Evolutionary conservation across 2,329 filamentous ascomycete genomes (phyloP).

Genomic region (Akanthomyces muscarius): DNA sequence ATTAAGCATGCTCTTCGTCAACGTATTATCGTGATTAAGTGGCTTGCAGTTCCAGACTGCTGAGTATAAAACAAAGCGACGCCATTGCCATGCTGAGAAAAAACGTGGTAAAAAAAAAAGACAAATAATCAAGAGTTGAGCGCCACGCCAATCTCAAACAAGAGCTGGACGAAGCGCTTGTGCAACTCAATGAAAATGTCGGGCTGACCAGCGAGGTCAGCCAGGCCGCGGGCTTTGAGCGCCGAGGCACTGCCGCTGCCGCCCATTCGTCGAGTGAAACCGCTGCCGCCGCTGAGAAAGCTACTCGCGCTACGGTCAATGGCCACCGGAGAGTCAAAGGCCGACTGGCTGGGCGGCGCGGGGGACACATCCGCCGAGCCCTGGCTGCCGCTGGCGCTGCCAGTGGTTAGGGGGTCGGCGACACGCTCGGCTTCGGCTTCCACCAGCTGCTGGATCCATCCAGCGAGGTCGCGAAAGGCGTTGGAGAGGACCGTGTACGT

Average conservation of each 20-base stretch:
- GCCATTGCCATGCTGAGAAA: conserved; percentile 23
- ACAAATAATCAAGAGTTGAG: conserved; percentile 40
- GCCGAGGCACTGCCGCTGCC: conserved; percentile 52
- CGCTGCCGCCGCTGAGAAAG: conserved; percentile 53
- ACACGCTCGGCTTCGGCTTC: conserved; percentile 58
- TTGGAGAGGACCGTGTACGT: conserved; percentile 59
- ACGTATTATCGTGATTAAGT: neutral
- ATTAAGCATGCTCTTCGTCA: neutral
- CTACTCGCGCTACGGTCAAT: conserved; percentile 46
- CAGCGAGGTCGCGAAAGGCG: conserved; percentile 60
- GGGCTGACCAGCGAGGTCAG: conserved; percentile 62
- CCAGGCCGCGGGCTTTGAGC: conserved; percentile 56
- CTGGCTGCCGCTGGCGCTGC: conserved; percentile 34
- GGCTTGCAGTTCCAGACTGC: conserved; percentile 6
- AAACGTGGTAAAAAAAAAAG: conserved; percentile 9
- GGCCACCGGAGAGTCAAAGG: conserved; percentile 30
- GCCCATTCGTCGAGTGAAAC: conserved; percentile 56
- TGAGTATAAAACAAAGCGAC: conserved; percentile 18
- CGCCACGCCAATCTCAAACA: conserved; percentile 55
- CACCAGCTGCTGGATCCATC: conserved; percentile 62
- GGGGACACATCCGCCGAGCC: conserved; percentile 23
- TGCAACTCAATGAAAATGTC: conserved; percentile 68
- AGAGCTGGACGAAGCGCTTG: conserved; percentile 57
- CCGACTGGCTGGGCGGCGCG: conserved; percentile 25
- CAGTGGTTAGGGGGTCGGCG: conserved; percentile 40